Percentiles rank a stretch among this genome's conserved stretches.
Conservation (phyloP, 768 basidiomycete species). For the Termitomyces sp. region DNA sequence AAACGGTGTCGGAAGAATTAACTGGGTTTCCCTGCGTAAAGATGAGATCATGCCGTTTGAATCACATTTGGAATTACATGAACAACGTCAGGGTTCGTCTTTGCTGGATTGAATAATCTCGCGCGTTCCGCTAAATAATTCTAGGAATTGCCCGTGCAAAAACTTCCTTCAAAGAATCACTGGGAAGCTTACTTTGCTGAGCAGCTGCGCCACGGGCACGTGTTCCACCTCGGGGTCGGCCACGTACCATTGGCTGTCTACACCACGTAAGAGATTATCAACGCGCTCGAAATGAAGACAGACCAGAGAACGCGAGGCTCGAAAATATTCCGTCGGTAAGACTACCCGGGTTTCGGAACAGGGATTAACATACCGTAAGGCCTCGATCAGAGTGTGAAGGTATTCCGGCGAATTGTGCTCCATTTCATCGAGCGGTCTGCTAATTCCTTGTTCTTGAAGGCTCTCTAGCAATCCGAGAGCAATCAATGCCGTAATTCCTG, state of each 20-base stretch:
- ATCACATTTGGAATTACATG: constrained; percentile 40
- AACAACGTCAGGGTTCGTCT: constrained; percentile 57
- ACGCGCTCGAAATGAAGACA: constrained; percentile 8
- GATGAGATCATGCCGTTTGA: constrained; percentile 3
- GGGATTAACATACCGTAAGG: constrained; percentile 52
- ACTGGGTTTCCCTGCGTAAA: constrained; percentile 64
- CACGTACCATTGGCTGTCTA: constrained; percentile 88
- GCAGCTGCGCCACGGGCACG: constrained; percentile 73
- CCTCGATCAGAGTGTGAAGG: constrained; percentile 82
- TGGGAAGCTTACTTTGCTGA: constrained; percentile 64
- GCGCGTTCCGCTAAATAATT: constrained; percentile 81
- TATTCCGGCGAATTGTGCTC: constrained; percentile 91
- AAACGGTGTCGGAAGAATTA: constrained; percentile 89
- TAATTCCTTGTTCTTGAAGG: constrained; percentile 69
- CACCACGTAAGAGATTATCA: background rate
- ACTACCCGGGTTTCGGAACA: background rate
- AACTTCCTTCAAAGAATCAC: background rate
- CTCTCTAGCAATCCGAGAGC: constrained; percentile 91
- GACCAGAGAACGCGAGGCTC: constrained; percentile 73
- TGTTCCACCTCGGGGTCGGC: constrained; percentile 78
- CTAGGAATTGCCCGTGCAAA: constrained; percentile 30
- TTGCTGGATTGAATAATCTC: constrained; percentile 64
- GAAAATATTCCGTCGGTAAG: constrained; percentile 1
- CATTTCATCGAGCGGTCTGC: constrained; percentile 65
- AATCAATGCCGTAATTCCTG: constrained; percentile 85